Base-by-base conservation (phyloP, 2,329 filamentous ascomycete species). In the Colletotrichum incanum region DNA sequence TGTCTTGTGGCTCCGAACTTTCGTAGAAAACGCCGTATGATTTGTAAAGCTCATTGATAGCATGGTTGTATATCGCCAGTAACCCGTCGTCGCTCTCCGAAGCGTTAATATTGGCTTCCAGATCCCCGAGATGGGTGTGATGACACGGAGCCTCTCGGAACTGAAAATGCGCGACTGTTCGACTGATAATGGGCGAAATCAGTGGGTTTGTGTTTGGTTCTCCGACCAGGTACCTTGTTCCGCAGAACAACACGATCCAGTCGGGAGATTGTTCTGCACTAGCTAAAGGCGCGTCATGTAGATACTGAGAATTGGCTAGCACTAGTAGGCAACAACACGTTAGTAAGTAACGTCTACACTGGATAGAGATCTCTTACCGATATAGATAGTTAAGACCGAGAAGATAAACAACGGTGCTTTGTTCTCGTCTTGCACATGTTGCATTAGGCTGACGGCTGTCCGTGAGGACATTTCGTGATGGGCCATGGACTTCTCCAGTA, bases 11-110 rank as follows among this genome's bases (percentile, higher is more conserved):
- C 26, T 72, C 69, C 31, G 54, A 31, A n/a, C 54, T 58, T 63
- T 43, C 64, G 54, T 74, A 76, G 41, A 78, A 71, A 20, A 77
- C 74, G 0, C 76, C 74, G 61, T 82, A 79, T 1, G 79, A 78
- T 56, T 77, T 77, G 26, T 81, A 79, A 8, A 85, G 76, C 52
- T 81, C 78, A 26, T 80, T 74, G 9, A 84, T 76, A 1, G 81
- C 80, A 4, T 74, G 67, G 1, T 74, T 65, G 74, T 83, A 84
- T 1, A 79, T 76, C 2, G 62, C 47, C 18, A 77, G 72, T 1
- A 76, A 60, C 23, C 73, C 69, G 5, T 74, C 59, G 6, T 73
- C 71, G 6, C 66, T 28, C 23, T 65, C 64, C 1, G 70, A 39
- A 58, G 60, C 59, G 64, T 67, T 47, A 64, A 79, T 76, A 39